Evolutionary conservation across 176 grass and related monocot species (phyloP).

Genomic region (Raddia distichophylla): DNA sequence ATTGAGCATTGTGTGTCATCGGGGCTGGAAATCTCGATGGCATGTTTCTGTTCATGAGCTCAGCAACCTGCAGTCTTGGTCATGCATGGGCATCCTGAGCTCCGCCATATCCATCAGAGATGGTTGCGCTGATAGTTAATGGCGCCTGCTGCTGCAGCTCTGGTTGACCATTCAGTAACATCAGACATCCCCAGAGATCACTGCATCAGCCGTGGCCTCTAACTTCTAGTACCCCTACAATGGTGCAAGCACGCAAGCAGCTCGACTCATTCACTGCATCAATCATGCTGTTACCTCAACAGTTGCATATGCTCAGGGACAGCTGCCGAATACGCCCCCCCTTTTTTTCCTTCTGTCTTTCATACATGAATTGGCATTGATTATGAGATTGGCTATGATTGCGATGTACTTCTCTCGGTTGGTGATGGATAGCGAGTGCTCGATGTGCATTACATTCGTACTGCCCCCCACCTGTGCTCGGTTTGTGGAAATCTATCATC

Average conservation of each 20-base stretch:
- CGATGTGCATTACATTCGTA: background rate
- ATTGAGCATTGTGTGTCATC: conserved; percentile 8
- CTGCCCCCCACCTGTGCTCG: background rate
- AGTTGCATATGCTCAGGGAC: conserved; percentile 26
- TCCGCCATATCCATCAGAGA: conserved; percentile 34
- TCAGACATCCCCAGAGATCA: conserved; percentile 58
- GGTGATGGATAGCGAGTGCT: conserved; percentile 7
- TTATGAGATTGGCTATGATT: conserved; percentile 6
- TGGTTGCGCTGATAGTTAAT: conserved; percentile 39
- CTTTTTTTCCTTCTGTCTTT: conserved; percentile 17
- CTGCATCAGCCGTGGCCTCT: conserved; percentile 37
- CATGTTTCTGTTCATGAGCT: conserved; percentile 55
- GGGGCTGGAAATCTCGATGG: conserved; percentile 28
- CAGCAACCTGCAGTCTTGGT: conserved; percentile 34
- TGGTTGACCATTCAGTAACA: conserved; percentile 49
- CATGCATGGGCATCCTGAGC: conserved; percentile 34
- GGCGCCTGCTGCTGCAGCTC: conserved; percentile 37
- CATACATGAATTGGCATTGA: conserved; percentile 24
- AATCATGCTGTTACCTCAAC: conserved; percentile 43
- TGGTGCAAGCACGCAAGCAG: conserved; percentile 43
- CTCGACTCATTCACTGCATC: conserved; percentile 38
- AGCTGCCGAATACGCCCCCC: background rate
- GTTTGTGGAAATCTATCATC: background rate
- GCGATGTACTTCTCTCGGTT: conserved; percentile 20
- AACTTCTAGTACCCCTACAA: conserved; percentile 30